These are phyloP conservation scores for Aureobasidium sp. DNA, from an alignment of 2,329 filamentous ascomycete genomes.

Conservation along the genomic window DNA sequence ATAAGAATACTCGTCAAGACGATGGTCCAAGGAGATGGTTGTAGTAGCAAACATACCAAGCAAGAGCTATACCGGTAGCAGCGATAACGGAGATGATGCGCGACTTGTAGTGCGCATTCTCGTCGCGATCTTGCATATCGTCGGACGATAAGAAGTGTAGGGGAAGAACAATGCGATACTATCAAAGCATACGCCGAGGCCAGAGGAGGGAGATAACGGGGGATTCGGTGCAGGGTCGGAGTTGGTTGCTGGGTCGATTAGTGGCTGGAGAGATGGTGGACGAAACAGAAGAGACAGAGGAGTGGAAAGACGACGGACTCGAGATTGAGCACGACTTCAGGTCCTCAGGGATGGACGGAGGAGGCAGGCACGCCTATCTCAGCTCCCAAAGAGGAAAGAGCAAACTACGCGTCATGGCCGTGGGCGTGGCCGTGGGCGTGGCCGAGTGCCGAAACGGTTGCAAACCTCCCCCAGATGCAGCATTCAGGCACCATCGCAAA, in stretches of 20 bases:
- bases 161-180: neutral
- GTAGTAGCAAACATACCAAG: constrained; percentile 43
- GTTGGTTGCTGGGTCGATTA: neutral
- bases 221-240: neutral
- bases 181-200: neutral
- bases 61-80: constrained; percentile 74
- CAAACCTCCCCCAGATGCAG: neutral
- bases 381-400: neutral
- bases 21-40: neutral
- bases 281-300: neutral
- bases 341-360: neutral
- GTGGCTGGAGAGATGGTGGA: neutral
- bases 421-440: neutral
- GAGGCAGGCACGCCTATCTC: neutral
- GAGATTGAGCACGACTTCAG: neutral
- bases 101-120: constrained; percentile 46
- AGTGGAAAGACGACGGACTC: neutral
- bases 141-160: neutral
- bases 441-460: neutral
- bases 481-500: neutral
- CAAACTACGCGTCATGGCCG: neutral
- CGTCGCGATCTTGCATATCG: constrained; percentile 37
- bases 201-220: neutral
- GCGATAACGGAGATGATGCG: constrained; percentile 77
- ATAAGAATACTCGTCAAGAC: neutral